Conservation (phyloP, 257 asterid species). For the Fraxinus excelsior region DNA sequence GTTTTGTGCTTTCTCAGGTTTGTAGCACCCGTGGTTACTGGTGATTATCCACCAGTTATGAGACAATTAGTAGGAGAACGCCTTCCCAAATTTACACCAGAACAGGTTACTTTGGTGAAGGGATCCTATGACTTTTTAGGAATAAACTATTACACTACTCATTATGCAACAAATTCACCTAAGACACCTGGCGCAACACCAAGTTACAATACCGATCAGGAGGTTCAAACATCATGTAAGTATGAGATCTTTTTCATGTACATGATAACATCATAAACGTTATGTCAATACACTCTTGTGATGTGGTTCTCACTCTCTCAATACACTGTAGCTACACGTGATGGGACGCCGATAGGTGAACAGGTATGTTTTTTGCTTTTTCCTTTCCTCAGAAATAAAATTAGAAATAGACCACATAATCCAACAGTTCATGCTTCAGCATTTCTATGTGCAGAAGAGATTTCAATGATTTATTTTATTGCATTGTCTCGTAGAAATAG, state of each 20-base stretch:
- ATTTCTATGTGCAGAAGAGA: no score
- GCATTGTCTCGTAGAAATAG: no score
- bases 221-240: constrained; percentile 13
- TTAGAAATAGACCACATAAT: no score
- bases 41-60: constrained; percentile 3
- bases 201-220: constrained; percentile 16
- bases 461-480: no score
- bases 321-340: neutral
- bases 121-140: constrained; percentile 17
- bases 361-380: no score
- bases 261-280: neutral
- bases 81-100: neutral
- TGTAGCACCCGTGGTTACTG: constrained; percentile 14
- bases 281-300: no score
- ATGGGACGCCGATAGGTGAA: constrained; percentile 21
- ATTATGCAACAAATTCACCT: constrained; percentile 13
- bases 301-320: no score
- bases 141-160: constrained; percentile 30
- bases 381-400: no score
- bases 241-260: neutral
- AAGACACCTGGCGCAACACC: neutral
- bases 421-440: no score
- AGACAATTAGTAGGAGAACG: constrained; percentile 11
- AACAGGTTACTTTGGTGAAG: neutral
- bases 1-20: constrained; percentile 11